phyloP scores from a whole-genome alignment of 805 yeast genomes.

The Saccharomycopsis selenospora region DNA sequence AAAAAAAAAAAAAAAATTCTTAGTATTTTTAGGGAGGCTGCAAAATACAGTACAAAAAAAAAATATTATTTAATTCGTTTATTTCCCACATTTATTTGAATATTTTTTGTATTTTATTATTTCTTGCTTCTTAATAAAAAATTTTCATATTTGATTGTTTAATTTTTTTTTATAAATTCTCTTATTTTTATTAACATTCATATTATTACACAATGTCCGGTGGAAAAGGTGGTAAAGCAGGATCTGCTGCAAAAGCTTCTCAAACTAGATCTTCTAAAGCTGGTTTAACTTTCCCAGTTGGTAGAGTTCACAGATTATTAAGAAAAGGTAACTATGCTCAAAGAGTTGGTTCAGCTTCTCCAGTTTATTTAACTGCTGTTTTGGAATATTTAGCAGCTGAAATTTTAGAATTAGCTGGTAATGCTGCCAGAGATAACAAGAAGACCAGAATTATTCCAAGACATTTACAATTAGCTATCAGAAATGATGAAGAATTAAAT shows the following conservation, averaged over 20 bases:
- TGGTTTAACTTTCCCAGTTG: conserved; percentile 98
- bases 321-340: conserved; percentile 98
- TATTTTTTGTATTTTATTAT: background rate
- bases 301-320: conserved; percentile 95
- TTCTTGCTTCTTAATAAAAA: too few relatives aligned
- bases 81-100: background rate
- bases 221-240: conserved; percentile 83
- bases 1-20: too few relatives aligned
- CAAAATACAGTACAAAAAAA: too few relatives aligned
- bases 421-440: conserved; percentile 98
- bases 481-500: conserved; percentile 98
- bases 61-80: background rate
- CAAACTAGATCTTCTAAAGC: conserved; percentile 98
- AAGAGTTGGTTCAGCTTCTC: conserved; percentile 99
- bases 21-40: too few relatives aligned
- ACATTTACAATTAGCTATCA: conserved; percentile 96
- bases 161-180: background rate
- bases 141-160: too few relatives aligned
- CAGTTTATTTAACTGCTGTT: conserved; percentile 95
- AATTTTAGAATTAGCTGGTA: conserved; percentile 96
- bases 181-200: background rate
- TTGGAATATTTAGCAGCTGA: conserved; percentile 97
- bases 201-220: conserved; percentile 50
- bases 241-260: conserved; percentile 89
- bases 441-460: conserved; percentile 98